Conservation (phyloP, 768 basidiomycete genomes). For the Neoboletus subvelutipes region DNA sequence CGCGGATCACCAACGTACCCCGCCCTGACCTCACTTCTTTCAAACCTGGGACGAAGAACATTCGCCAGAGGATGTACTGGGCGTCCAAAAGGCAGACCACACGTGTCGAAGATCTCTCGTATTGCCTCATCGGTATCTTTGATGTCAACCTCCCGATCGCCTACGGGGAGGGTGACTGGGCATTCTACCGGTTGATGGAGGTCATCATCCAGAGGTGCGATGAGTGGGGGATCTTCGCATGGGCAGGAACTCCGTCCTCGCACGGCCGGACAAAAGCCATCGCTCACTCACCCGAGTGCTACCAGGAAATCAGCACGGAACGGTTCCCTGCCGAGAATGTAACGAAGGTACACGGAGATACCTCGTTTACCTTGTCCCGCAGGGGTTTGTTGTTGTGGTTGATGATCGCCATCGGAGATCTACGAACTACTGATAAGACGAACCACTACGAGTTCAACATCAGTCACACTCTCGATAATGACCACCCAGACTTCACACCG, state of each 20-base stretch:
- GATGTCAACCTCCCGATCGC: slow-evolving; percentile 20
- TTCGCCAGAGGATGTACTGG: slow-evolving; percentile 19
- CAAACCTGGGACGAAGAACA: slow-evolving; percentile 12
- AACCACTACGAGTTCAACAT: neutral
- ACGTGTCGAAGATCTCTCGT: slow-evolving; percentile 24
- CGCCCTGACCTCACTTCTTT: slow-evolving; percentile 7
- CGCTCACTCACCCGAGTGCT: slow-evolving; percentile 18
- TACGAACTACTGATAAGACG: neutral
- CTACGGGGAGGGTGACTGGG: slow-evolving; percentile 20
- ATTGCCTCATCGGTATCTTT: slow-evolving; percentile 27
- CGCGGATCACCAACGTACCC: slow-evolving; percentile 11
- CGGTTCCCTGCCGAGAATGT: slow-evolving; percentile 6
- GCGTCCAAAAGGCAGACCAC: slow-evolving; percentile 28
- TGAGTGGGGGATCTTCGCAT: slow-evolving; percentile 26
- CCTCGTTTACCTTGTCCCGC: slow-evolving; percentile 11
- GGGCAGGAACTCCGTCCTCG: slow-evolving; percentile 19
- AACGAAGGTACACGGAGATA: slow-evolving; percentile 16
- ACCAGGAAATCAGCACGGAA: slow-evolving; percentile 5
- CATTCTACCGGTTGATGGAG: slow-evolving; percentile 28
- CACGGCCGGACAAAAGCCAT: slow-evolving; percentile 12
- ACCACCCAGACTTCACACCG: neutral
- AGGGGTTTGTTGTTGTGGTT: slow-evolving; percentile 15
- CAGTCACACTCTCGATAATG: neutral
- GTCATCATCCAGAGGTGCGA: slow-evolving; percentile 21
- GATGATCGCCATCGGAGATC: slow-evolving; percentile 10